Evolutionary conservation across 305 asterid species (phyloP).

Genomic region (Ilex paraguariensis): DNA sequence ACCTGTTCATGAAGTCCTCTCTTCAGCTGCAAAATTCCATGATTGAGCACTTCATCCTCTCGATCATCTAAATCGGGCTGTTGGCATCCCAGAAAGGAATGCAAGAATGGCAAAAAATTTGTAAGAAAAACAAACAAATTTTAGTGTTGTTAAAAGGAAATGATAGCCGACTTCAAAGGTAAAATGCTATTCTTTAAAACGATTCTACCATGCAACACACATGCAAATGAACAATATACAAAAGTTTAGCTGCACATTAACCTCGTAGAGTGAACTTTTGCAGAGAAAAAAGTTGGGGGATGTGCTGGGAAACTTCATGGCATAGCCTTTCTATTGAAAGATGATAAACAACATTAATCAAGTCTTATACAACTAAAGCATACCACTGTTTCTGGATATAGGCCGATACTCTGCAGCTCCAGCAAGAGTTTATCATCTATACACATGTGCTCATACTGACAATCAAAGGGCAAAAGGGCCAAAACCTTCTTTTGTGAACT

Average conservation of each 20-base stretch:
- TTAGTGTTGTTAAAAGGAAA: background rate
- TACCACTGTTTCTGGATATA: conserved; percentile 47
- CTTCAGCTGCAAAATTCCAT: conserved; percentile 65
- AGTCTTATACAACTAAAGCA: conserved; percentile 26
- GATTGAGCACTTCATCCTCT: conserved; percentile 63
- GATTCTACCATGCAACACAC: no score
- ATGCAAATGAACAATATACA: no score
- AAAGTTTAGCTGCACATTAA: no score
- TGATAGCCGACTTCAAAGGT: no score
- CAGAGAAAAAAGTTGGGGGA: no score
- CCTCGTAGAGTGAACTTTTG: no score
- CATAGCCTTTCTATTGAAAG: conserved; percentile 12
- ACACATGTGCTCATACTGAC: conserved; percentile 66
- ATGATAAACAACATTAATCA: conserved; percentile 6
- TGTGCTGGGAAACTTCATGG: conserved; percentile 5
- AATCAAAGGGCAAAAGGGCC: conserved; percentile 37
- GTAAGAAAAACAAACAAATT: background rate
- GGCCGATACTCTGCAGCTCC: conserved; percentile 2
- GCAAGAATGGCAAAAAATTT: conserved; percentile 6
- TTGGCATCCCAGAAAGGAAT: conserved; percentile 5
- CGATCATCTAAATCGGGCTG: conserved; percentile 91
- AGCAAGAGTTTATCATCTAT: conserved; percentile 19
- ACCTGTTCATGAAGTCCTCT: conserved; percentile 68
- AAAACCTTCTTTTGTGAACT: conserved; percentile 29
- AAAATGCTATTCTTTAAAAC: no score